Base-by-base conservation (phyloP, 2,329 filamentous ascomycete species). In the Colletotrichum chlorophyti region DNA sequence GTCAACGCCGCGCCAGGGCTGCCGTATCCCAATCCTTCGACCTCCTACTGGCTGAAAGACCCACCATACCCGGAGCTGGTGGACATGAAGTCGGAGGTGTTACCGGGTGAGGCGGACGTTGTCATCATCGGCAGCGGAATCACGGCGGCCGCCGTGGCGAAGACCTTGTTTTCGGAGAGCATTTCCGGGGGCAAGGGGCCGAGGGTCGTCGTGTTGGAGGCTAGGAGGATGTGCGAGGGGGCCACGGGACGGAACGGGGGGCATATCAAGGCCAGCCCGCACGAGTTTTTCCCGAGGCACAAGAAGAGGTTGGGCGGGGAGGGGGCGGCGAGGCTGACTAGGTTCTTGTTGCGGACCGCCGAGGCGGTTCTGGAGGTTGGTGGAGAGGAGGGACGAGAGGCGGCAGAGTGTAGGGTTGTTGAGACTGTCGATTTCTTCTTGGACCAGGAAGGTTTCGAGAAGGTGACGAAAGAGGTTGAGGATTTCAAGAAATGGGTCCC, bases 71-170 rank as follows among this genome's bases (percentile, higher is more conserved):
- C 76, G 4, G 68, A 74, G 17, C 70, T 81, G 10, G 70, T 73
- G 45, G 62, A 74, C 43, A 64, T 68, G 3, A 68, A 69, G 27
- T 72, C 70, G 3, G 60, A 66, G 2, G 57, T 60, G 2, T 65
- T 81, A 7, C 76, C 78, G 0, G 40, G 64, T 2, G 65, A 70
- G 6, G 76, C 75, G 6, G 82, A 85, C 54, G 67, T 83, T 2
- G 76, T 81, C 15, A 75, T 85, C 35, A 78, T 85, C 61, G 82
- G 83, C 19, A 83, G 81, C 31, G 83, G 83, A 2, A 84, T 85
- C 58, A 79, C 81, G 2, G 80, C 75, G 9, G 75, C 73, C 3
- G 72, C 73, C 17, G 67, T 77, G 14, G 76, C 75, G 4, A 65
- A 72, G 53, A 46, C 55, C 1, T 10, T 63, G 11, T 61, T 65